These are phyloP conservation scores for Suillus plorans DNA, from an alignment of 768 basidiomycete species.

Conservation along the genomic window DNA sequence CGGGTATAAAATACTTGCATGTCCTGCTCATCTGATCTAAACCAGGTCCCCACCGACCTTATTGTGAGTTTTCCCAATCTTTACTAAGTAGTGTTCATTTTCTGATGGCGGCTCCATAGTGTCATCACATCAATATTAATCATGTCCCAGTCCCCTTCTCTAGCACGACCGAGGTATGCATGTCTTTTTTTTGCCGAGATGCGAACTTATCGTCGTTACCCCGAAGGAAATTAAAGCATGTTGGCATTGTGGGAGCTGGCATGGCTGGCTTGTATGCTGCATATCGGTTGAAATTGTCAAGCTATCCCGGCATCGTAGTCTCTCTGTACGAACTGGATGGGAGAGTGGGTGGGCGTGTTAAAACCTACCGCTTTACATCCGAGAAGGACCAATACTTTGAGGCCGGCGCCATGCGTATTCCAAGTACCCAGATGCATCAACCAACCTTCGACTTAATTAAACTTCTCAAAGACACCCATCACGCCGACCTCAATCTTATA, in stretches of 20 bases:
- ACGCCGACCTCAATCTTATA: constrained; percentile 5
- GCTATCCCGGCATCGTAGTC: neutral
- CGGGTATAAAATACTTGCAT: neutral
- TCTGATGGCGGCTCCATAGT: neutral
- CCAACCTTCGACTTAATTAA: constrained; percentile 4
- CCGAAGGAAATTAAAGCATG: neutral
- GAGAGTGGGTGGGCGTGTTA: constrained; percentile 16
- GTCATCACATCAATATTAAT: neutral
- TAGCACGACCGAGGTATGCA: neutral
- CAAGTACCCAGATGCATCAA: constrained; percentile 11
- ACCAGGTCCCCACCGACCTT: neutral
- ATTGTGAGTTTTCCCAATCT: neutral
- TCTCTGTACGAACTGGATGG: constrained; percentile 6
- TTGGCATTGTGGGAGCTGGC: constrained; percentile 6
- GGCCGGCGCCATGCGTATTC: constrained; percentile 20
- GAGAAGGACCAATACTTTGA: constrained; percentile 19
- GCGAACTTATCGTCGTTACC: neutral
- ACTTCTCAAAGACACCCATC: constrained; percentile 8
- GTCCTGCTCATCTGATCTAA: neutral
- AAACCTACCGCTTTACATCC: constrained; percentile 12
- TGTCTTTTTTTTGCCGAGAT: neutral
- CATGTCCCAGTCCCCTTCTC: neutral
- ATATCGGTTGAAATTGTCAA: constrained; percentile 6
- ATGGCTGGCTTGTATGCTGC: constrained; percentile 6
- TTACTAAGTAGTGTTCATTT: neutral